phyloP scores from a whole-genome alignment of 768 basidiomycete species.

The Suillus hirtellus region DNA sequence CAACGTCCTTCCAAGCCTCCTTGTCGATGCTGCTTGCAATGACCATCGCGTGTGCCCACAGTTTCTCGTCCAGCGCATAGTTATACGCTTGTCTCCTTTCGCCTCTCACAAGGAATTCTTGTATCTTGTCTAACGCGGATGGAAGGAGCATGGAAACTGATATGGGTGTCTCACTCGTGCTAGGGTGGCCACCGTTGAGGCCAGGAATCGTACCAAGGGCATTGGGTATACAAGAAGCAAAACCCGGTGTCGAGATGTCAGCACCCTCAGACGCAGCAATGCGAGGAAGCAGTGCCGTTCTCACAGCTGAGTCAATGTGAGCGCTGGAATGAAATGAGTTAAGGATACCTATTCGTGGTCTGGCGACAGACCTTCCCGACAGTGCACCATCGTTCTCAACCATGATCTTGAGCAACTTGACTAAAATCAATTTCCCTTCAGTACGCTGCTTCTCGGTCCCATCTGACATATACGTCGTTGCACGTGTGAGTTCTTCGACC shows the following conservation, averaged over 20 bases:
- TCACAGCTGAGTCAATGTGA: conserved; percentile 72
- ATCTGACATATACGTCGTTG: conserved; percentile 66
- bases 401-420: conserved; percentile 75
- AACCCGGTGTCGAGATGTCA: conserved; percentile 29
- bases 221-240: conserved; percentile 30
- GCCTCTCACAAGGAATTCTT: conserved; percentile 77
- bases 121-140: conserved; percentile 73
- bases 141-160: conserved; percentile 59
- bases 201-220: conserved; percentile 18
- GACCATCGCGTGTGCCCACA: conserved; percentile 96
- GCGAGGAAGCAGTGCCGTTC: conserved; percentile 67
- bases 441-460: conserved; percentile 55
- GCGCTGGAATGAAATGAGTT: conserved; percentile 41
- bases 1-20: conserved; percentile 91
- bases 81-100: conserved; percentile 85
- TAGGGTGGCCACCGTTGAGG: conserved; percentile 21
- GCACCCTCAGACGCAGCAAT: conserved; percentile 36
- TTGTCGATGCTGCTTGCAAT: conserved; percentile 92
- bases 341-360: not conserved
- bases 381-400: conserved; percentile 88
- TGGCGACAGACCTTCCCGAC: conserved; percentile 66
- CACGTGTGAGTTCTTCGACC: conserved; percentile 74
- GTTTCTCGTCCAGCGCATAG: conserved; percentile 81
- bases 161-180: conserved; percentile 50
- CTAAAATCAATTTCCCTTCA: conserved; percentile 75